phyloP scores from a whole-genome alignment of 495 filamentous ascomycete genomes.

The Penicillium samsonianum region DNA sequence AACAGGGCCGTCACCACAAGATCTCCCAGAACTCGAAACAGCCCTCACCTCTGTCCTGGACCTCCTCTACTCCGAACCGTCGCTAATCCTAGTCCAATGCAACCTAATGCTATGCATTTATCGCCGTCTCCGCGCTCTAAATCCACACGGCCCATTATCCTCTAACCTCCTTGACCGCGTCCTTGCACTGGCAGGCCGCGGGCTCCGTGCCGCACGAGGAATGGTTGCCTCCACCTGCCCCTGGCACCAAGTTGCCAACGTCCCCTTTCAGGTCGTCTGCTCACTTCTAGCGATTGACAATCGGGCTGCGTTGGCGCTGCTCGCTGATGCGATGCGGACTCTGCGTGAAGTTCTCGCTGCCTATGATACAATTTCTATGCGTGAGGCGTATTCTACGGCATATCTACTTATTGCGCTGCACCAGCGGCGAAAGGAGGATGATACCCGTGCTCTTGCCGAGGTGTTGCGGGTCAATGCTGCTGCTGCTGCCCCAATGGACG shows the following conservation, averaged over 20 bases:
- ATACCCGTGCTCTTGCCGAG: constrained; percentile 37
- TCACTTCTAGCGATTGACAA: constrained; percentile 55
- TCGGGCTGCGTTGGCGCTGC: constrained; percentile 43
- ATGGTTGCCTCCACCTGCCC: constrained; percentile 42
- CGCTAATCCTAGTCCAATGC: constrained; percentile 48
- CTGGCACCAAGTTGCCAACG: constrained; percentile 58
- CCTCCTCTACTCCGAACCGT: constrained; percentile 37
- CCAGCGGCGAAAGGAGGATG: constrained; percentile 47
- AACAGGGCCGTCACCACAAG: constrained; percentile 33
- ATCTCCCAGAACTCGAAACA: constrained; percentile 38
- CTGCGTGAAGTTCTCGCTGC: constrained; percentile 45
- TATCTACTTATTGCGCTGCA: constrained; percentile 50
- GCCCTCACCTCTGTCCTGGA: constrained; percentile 41
- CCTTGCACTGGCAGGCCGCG: constrained; percentile 35
- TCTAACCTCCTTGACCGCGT: constrained; percentile 37
- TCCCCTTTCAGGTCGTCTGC: constrained; percentile 57
- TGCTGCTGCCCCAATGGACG: constrained; percentile 21
- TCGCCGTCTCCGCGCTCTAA: constrained; percentile 50
- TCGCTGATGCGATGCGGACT: constrained; percentile 53
- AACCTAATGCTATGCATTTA: constrained; percentile 56
- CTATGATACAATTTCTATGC: constrained; percentile 50
- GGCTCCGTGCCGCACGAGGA: constrained; percentile 39
- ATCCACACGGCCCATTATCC: constrained; percentile 36
- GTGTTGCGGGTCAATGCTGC: constrained; percentile 39
- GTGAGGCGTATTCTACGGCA: constrained; percentile 55